phyloP scores from a whole-genome alignment of 2,329 filamentous ascomycete species.

The Alternaria sp. region DNA sequence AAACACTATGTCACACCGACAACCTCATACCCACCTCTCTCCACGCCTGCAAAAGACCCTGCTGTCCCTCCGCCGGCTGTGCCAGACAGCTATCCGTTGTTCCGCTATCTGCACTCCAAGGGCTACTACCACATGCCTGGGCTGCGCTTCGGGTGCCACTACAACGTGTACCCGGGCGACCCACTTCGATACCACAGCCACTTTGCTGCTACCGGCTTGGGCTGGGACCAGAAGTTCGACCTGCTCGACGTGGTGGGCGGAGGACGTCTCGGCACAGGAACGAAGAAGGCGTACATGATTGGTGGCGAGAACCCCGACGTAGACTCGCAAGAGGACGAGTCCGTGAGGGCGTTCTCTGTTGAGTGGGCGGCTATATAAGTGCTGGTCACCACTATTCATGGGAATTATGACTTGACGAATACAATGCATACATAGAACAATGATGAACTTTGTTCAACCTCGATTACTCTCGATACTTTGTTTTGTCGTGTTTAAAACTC shows the following conservation, averaged over 20 bases:
- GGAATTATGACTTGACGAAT: conserved; percentile 15
- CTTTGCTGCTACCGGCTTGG: conserved; percentile 83
- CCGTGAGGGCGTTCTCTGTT: conserved; percentile 79
- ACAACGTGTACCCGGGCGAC: conserved; percentile 94
- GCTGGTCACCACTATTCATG: background rate
- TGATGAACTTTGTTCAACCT: conserved; percentile 1
- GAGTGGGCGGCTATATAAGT: conserved; percentile 91
- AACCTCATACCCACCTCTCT: conserved; percentile 55
- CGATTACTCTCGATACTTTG: background rate
- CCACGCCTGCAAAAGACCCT: conserved; percentile 21
- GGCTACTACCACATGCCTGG: conserved; percentile 92
- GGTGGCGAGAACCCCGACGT: conserved; percentile 66
- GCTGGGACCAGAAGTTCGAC: conserved; percentile 88
- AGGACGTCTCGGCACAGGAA: conserved; percentile 87
- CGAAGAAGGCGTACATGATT: conserved; percentile 94
- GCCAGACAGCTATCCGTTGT: conserved; percentile 72
- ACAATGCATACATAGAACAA: conserved; percentile 14
- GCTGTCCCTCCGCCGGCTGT: conserved; percentile 46
- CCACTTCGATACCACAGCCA: conserved; percentile 95
- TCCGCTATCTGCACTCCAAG: conserved; percentile 77
- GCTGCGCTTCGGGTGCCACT: conserved; percentile 91
- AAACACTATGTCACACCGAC: conserved; percentile 55
- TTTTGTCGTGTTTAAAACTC: conserved; percentile 17
- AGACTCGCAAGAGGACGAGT: conserved; percentile 44
- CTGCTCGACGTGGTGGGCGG: conserved; percentile 86